Base-by-base conservation (phyloP, 2,329 filamentous ascomycete genomes). In the Calonectria crousiana region DNA sequence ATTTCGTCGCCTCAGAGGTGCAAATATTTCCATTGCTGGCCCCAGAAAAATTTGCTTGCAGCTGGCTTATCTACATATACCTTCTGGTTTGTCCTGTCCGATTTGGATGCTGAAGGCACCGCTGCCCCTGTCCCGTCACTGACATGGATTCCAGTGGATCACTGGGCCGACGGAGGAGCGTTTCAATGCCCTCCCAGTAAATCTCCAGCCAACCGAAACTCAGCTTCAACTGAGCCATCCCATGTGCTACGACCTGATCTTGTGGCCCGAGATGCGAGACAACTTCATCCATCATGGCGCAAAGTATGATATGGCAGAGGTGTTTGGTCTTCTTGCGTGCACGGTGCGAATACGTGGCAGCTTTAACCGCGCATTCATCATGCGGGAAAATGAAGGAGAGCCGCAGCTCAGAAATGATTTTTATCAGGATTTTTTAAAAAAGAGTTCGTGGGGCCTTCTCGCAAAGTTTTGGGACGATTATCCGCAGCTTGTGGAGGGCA, bases 391-490 rank as follows among this genome's bases (percentile, higher is more conserved):
- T 20, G 14, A 65, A 41, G 60, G 60, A 4, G 60, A 65, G 4
- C 60, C 60, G 9, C 23, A 62, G 2, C 23, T 62, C 5, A 62
- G 36, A 16, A n/a, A 62, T 4, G 56, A 62, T 13, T 62, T 62
- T 11, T 41, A 41, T n/a, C 56, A 41, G 11, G 38, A 47, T 14
- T 49, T 65, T 23, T 5, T 34, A 6, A 65, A 49, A 4, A 34
- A 20, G 23, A 65, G 38, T 11, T 65, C 60, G 1, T 65, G 60
- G 60, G 60, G 38, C 4, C 18, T 65, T 32, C 28, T 65, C 0
- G 38, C 49, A n/a, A 65, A 65, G 28, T 65, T 65, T 20, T 65
- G 60, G 60, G 8, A 49, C 14, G 60, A 65, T n/a, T 65, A 65
- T 23, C 60, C 60, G 4, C 41, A 65, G 16, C 30, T 65, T 3